Conservation (phyloP, 2,329 filamentous ascomycete species). For the Seiridium unicorne region DNA sequence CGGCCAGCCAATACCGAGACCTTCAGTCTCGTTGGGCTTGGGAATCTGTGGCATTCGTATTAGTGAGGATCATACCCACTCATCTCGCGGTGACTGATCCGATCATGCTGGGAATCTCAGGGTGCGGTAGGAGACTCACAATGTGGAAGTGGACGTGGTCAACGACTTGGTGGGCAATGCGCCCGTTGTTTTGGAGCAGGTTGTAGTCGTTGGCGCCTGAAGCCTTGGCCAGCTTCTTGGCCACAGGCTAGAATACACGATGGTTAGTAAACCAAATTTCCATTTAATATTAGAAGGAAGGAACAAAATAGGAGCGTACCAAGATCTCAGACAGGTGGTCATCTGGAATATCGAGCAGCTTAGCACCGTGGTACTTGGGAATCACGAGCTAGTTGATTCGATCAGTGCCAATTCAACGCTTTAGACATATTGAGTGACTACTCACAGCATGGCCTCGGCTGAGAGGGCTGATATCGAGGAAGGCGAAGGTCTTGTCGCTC, state of each 20-base stretch:
- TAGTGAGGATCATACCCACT: conserved; percentile 8
- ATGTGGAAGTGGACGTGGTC: conserved; percentile 96
- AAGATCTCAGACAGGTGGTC: conserved; percentile 81
- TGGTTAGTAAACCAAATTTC: background rate
- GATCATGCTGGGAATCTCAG: background rate
- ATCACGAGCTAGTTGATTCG: conserved; percentile 74
- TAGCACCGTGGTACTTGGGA: conserved; percentile 90
- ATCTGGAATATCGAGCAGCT: conserved; percentile 90
- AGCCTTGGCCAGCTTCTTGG: conserved; percentile 82
- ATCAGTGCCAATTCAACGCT: background rate
- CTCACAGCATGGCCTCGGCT: conserved; percentile 85
- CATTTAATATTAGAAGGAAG: background rate
- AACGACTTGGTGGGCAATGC: conserved; percentile 86
- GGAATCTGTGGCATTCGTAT: conserved; percentile 64
- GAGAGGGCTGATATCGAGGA: conserved; percentile 92
- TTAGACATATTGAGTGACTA: conserved; percentile 9
- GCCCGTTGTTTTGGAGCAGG: conserved; percentile 93
- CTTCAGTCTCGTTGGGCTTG: conserved; percentile 83
- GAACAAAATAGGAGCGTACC: conserved; percentile 42
- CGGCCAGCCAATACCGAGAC: conserved; percentile 80
- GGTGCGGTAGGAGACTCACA: conserved; percentile 47
- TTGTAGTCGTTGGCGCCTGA: conserved; percentile 82
- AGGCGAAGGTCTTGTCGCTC: conserved; percentile 88
- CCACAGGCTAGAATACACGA: conserved; percentile 57
- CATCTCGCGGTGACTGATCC: background rate